phyloP scores from a whole-genome alignment of 495 filamentous ascomycete genomes.

The Copromyces sp. region DNA sequence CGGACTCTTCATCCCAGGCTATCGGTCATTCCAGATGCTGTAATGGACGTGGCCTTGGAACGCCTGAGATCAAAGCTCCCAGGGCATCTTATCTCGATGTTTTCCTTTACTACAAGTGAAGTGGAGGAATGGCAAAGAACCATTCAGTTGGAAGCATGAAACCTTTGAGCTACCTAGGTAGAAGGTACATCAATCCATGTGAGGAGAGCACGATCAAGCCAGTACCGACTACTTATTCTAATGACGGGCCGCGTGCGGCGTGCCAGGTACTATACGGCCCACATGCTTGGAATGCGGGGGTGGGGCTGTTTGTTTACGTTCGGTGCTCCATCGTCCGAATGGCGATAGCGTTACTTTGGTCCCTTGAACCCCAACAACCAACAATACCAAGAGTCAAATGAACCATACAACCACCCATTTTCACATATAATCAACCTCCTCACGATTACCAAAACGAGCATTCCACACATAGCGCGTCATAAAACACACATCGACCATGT shows the following conservation, averaged over 20 bases:
- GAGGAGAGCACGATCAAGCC: too few relatives aligned
- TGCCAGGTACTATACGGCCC: not conserved
- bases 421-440: not conserved
- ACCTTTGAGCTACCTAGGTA: too few relatives aligned
- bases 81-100: too few relatives aligned
- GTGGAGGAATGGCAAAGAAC: too few relatives aligned
- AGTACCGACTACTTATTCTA: too few relatives aligned
- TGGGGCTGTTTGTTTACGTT: not conserved
- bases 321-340: not conserved
- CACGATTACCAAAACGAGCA: not conserved
- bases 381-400: not conserved
- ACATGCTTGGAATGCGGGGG: not conserved
- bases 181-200: too few relatives aligned
- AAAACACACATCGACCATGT: slow-evolving; percentile 37
- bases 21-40: not conserved
- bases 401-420: not conserved
- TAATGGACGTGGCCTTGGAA: not conserved
- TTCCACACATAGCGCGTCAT: not conserved
- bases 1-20: not conserved
- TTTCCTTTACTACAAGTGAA: too few relatives aligned
- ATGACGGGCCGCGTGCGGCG: too few relatives aligned
- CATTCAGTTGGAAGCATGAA: too few relatives aligned
- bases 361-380: not conserved
- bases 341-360: not conserved
- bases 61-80: too few relatives aligned